Base-by-base conservation (phyloP, 495 filamentous ascomycete genomes). In the Friedmanniomyces simplex region DNA sequence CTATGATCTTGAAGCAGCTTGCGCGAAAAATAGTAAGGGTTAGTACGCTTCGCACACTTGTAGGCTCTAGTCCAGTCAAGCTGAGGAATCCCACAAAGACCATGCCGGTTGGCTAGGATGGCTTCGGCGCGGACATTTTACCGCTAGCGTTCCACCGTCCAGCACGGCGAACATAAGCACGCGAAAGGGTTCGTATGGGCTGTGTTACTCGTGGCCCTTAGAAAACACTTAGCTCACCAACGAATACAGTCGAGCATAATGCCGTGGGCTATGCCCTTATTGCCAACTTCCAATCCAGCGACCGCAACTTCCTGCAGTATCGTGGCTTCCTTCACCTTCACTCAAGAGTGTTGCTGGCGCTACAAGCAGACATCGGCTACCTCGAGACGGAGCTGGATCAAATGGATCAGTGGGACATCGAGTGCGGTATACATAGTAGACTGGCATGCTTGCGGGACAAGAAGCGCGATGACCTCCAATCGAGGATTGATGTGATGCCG, bases 261-360 rank as follows among this genome's bases (percentile, higher is more conserved):
- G 61, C 62, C 8, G 57, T 65, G 18, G 73, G 73, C 5, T 75
- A 73, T 62, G 61, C 67, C 1, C 67, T 65, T 20, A 50, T 73
- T 1, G 72, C 73, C 0, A 69, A 64, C 11, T 66, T 74, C 52
- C 58, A 69, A 43, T 50, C 66, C 36, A 64, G 63, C 34, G 72
- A 74, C 48, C 61, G 56, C 10, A 68, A 67, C 48, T 72, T 75
- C 53, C 58, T 60, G 5, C 66, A 70, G 18, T 75, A 67, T 55
- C 71, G 72, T 12, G 63, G 67, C 24, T 75, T 71, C 50, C 60
- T 56, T 24, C 72, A 70, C 46, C 61, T 74, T 11, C 72, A 72
- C 43, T 61, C 69, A 20, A 61, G 71, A 11, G 36, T 70, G 20
- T 62, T 75, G 4, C 58, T 72, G 5, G 55, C 68, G 52, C 53